Conservation (phyloP, 768 basidiomycete genomes). For the Trametes cingulata region DNA sequence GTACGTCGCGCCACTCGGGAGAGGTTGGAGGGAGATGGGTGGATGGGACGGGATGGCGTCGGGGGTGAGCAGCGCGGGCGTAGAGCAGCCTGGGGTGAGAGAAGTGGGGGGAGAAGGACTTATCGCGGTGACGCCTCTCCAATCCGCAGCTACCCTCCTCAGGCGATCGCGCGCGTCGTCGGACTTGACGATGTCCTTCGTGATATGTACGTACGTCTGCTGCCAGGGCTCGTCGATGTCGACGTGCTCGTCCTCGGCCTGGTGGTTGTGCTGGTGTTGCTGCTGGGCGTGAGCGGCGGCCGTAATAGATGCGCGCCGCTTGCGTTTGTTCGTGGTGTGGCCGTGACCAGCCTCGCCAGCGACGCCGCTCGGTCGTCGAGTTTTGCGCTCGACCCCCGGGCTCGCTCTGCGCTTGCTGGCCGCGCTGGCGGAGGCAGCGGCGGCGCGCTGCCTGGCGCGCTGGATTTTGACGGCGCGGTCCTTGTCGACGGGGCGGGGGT, state of each 20-base stretch:
- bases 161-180: slow-evolving; percentile 50
- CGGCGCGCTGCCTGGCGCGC: slow-evolving; percentile 39
- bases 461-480: slow-evolving; percentile 50
- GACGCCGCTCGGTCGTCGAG: slow-evolving; percentile 37
- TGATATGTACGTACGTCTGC: slow-evolving; percentile 48
- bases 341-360: slow-evolving; percentile 39
- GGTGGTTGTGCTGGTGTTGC: slow-evolving; percentile 19
- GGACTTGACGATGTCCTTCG: slow-evolving; percentile 46
- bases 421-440: slow-evolving; percentile 27
- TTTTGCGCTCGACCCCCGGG: slow-evolving; percentile 41
- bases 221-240: slow-evolving; percentile 51
- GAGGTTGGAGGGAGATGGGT: slow-evolving; percentile 33
- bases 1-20: slow-evolving; percentile 36
- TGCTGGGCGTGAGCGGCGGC: slow-evolving; percentile 16
- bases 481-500: slow-evolving; percentile 49
- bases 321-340: slow-evolving; percentile 35
- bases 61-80: slow-evolving; percentile 38
- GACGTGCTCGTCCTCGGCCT: slow-evolving; percentile 47
- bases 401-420: slow-evolving; percentile 37
- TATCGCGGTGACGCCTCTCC: slow-evolving; percentile 70
- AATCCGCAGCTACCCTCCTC: slow-evolving; percentile 58
- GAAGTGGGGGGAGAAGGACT: slow-evolving; percentile 28
- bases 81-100: slow-evolving; percentile 32
- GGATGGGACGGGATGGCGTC: slow-evolving; percentile 27
- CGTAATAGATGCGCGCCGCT: slow-evolving; percentile 41